Base-by-base conservation (phyloP, 2,329 filamentous ascomycete genomes). In the Huntiella moniliformis region DNA sequence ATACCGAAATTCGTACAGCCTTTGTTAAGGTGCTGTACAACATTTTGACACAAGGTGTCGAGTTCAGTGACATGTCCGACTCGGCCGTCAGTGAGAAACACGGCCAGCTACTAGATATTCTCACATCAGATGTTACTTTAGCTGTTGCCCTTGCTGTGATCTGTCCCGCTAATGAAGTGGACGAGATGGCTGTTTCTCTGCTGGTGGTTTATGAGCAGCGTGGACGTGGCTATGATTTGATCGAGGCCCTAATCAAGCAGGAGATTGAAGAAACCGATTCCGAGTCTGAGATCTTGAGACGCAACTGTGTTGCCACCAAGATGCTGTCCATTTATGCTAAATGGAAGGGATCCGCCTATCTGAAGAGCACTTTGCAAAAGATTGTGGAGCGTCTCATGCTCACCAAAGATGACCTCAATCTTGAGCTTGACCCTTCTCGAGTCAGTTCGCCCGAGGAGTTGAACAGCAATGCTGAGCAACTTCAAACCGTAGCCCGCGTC, bases 11-110 rank as follows among this genome's bases (percentile, higher is more conserved):
- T 48, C 68, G 77, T 44, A 79, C 75, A 4, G 77, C 77, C 2
- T 81, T 82, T 55, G 71, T 82, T 50, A 77, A 75, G 52, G 77
- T 82, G 12, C 64, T 82, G 4, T 79, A 75, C 56, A 81, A 81
- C 55, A 80, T 82, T 45, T 59, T 82, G 12, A 68, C 78, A n/a
- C 77, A 81, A 55, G 77, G 77, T 33, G 79, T 77, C 1, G 77
- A 82, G 55, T 81, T 82, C 55, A 79, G 71, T 54, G 78, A 76
- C 46, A 57, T 82, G 28, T 78, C 76, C 1, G 77, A 82, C 57
- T 69, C 71, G 10, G 74, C 75, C 12, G 73, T 80, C 11, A 78
- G 69, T 52, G 75, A 81, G 55, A 79, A 78, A 55, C 81, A 82
- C 51, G 71, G 79, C 51, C 71, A 77, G 52, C 60, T 82, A 15